Base-by-base conservation (phyloP, 2,329 filamentous ascomycete species). In the Fusarium siculi region DNA sequence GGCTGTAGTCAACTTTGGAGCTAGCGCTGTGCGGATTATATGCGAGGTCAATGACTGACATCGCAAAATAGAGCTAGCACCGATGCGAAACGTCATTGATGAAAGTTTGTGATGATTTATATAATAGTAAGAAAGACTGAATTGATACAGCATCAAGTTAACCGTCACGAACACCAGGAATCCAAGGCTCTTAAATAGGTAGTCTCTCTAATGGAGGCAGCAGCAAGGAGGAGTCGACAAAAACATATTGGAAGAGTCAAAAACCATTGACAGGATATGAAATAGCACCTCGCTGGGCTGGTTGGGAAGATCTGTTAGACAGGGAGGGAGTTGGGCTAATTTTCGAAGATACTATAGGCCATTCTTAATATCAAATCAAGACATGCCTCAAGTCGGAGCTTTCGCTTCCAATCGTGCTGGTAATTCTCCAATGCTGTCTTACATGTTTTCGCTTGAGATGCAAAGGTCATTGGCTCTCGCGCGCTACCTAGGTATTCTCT, bases 101-200 rank as follows among this genome's bases (percentile, higher is more conserved):
- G 21, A 40, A 15, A 15, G 0, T 40, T 0, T n/a, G 12, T 40
- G 21, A 40, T 15, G 2, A 40, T 40, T 40, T n/a, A 8, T 4
- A 0, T 15, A 8, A 1, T 40, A 9, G 21, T 5, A 15, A 40
- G 21, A 40, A 6, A 40, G 21, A 0, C 8, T n/a, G 8, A 21
- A 40, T 15, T 40, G 39, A n/a, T n/a, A n/a, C 30, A 30, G 30
- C 14, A 40, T 40, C 8, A 40, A n/a, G 8, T 6, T 40, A n/a
- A n/a, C 8, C 7, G 12, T 9, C 39, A 21, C 37, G 11, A 14
- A 40, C 19, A 40, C 19, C 4, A 9, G 34, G 34, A 36, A 21
- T 9, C 14, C 19, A 21, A 40, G 11, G 19, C 19, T 21, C 37
- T 40, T 40, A 14, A 40, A 3, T 40, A 21, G 7, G 0, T 14